phyloP scores from a whole-genome alignment of 2,329 filamentous ascomycete species.

The Pseudogymnoascus sp. region DNA sequence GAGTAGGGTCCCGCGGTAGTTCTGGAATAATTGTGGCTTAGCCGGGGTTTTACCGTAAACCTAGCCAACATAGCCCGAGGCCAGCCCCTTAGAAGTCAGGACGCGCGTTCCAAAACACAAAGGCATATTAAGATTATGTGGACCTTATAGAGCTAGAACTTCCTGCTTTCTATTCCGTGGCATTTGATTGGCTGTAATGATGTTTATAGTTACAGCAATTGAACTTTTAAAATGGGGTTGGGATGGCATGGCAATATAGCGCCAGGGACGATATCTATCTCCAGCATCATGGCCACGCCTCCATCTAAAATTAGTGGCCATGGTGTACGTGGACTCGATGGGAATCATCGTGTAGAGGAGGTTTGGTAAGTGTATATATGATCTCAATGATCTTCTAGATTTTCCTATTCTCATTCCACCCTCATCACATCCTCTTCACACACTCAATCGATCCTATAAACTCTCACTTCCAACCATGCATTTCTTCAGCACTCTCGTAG shows the following conservation, averaged over 20 bases:
- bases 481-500: constrained; percentile 3
- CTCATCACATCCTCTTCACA: neutral
- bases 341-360: neutral
- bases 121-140: neutral
- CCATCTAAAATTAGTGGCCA: neutral
- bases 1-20: neutral
- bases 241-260: neutral
- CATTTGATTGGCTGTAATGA: neutral
- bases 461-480: neutral
- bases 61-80: neutral
- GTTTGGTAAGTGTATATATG: neutral
- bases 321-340: neutral
- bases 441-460: neutral
- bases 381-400: neutral
- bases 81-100: neutral
- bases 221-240: neutral
- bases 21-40: neutral
- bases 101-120: constrained; percentile 2
- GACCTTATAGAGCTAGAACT: neutral
- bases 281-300: constrained; percentile 4
- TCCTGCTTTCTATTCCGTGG: neutral
- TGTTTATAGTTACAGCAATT: neutral
- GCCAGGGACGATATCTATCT: constrained; percentile 15
- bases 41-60: neutral
- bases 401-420: neutral